Evolutionary conservation across 1,139 yeast genomes (phyloP), one percentile per base, ranked within the genome.

Genomic region (Nakaseomyces bracarensis): DNA sequence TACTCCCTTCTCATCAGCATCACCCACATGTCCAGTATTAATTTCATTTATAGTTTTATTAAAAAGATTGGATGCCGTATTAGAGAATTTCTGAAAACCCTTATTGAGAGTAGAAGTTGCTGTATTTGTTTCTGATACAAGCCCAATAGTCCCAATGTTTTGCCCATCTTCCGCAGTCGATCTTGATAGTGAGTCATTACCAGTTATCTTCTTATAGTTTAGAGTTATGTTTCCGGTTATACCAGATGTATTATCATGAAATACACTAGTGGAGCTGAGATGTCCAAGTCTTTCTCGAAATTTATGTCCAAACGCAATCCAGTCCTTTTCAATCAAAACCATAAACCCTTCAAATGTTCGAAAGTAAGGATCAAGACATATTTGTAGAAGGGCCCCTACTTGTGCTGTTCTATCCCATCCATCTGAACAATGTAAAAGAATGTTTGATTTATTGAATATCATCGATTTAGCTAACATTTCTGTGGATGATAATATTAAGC

Each of bases 401-500:
- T 91, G 97, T 0, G 96, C 77, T 0, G 98, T 93, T 46, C 98
- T 70, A 60, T 91, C 98, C 98, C 98, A 91, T 0, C 98, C 98
- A 65, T 91, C 98, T 0, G 96, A 87, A 59, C 98, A 91, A 64
- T 91, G 98, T 9, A 93, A 74, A 6, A 91, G 60, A 5, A 91
- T 75, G 60, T 89, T 93, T 11, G 94, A 82, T 47, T 81, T 79
- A 57, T 86, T 84, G 53, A 81, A 75, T 48, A 85, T 86, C 18
- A 91, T 74, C 20, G 91, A 82, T 53, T 85, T 82, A 28, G 82
- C 77, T 40, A 91, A 74, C 37, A 85, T 70, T 44, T 84, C 89
- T 0, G 91, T 82, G 0, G 95, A 82, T 36, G 79, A 80, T 41
- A 91, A 60, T 26, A 91, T 71, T 14, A 81, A 70, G 8, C 79